phyloP scores from a whole-genome alignment of 768 basidiomycete species.

The Galerina sulciceps region DNA sequence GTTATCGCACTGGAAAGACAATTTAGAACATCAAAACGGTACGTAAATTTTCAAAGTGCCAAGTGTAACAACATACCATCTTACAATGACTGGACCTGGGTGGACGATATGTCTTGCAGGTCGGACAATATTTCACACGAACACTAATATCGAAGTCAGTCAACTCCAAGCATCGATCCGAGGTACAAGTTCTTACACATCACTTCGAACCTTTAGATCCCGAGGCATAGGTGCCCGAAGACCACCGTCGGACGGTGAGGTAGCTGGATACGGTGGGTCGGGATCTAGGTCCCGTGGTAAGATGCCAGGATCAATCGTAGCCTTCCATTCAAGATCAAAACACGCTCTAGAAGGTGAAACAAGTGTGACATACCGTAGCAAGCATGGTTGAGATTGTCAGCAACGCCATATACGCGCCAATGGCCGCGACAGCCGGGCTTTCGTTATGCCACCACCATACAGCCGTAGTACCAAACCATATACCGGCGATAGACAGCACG shows the following conservation, averaged over 20 bases:
- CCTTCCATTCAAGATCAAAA: conserved; percentile 42
- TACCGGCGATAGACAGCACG: conserved; percentile 67
- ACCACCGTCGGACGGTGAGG: conserved; percentile 65
- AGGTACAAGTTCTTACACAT: conserved; percentile 58
- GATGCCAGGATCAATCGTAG: conserved; percentile 85
- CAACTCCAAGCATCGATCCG: neutral
- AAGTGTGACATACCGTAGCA: conserved; percentile 60
- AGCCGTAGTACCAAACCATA: conserved; percentile 89
- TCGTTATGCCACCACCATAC: conserved; percentile 88
- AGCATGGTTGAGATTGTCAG: conserved; percentile 79
- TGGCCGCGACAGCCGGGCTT: conserved; percentile 69
- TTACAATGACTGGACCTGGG: conserved; percentile 96
- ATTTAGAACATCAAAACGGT: neutral
- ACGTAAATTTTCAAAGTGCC: neutral
- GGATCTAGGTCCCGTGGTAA: conserved; percentile 87
- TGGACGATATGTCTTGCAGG: conserved; percentile 91
- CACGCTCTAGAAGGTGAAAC: neutral
- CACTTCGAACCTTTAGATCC: conserved; percentile 78
- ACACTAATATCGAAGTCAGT: conserved; percentile 54
- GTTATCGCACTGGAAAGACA: conserved; percentile 79
- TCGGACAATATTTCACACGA: conserved; percentile 91
- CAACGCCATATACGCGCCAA: conserved; percentile 54
- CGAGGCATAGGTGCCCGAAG: conserved; percentile 72
- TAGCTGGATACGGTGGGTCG: conserved; percentile 76
- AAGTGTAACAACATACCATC: conserved; percentile 56